Conservation (phyloP, 78 protist species). For the Cavenderia fasciculata region DNA sequence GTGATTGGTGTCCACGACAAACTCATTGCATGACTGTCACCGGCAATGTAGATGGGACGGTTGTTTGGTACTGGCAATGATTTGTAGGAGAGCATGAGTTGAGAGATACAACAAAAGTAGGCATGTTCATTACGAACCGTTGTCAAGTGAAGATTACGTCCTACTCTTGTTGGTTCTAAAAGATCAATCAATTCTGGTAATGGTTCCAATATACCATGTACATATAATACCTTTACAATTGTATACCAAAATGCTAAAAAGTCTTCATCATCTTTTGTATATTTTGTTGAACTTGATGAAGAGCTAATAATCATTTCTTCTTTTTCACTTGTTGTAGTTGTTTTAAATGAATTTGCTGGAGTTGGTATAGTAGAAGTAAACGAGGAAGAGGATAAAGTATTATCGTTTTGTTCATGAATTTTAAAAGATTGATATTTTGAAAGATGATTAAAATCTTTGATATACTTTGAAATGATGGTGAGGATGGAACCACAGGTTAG, state of each 20-base stretch:
- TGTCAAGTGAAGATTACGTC: conserved; percentile 84
- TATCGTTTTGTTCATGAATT: neutral
- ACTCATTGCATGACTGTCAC: conserved; percentile 91
- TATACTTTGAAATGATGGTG: neutral
- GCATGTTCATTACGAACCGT: conserved; percentile 92
- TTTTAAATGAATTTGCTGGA: too few species aligned
- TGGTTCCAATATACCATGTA: conserved; percentile 75
- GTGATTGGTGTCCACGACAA: conserved; percentile 84
- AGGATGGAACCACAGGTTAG: conserved; percentile 8
- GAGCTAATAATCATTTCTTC: too few species aligned
- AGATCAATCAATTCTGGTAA: conserved; percentile 62
- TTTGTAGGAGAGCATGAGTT: conserved; percentile 41
- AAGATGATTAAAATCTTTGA: neutral
- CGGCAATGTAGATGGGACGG: conserved; percentile 83
- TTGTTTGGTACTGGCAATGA: conserved; percentile 33
- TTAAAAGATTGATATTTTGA: conserved; percentile 7
- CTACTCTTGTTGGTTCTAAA: conserved; percentile 53
- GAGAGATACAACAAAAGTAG: conserved; percentile 82
- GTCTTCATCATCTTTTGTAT: conserved; percentile 84
- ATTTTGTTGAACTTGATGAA: too few species aligned
- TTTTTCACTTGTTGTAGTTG: too few species aligned
- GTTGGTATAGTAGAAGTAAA: too few species aligned
- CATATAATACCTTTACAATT: conserved; percentile 82
- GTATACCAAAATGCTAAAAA: conserved; percentile 88
- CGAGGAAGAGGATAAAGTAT: too few species aligned